Conservation (phyloP, 257 asterid genomes). For the Salvia splendens region DNA sequence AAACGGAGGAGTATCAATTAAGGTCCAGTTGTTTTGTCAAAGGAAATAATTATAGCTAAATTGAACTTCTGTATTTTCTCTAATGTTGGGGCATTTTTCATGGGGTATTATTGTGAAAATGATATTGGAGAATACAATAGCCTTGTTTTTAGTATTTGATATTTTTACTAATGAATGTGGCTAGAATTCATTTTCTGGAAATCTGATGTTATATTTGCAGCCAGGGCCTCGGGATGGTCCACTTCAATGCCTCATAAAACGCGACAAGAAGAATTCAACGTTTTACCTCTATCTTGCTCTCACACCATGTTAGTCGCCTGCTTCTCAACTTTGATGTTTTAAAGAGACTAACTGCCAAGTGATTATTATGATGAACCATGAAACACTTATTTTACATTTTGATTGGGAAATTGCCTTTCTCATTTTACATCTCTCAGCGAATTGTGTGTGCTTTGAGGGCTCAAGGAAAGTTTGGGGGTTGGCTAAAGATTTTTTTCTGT, state of each 20-base stretch:
- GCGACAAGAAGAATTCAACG: conserved; percentile 82
- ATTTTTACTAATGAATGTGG: not conserved
- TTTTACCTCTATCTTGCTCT: conserved; percentile 85
- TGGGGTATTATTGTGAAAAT: not conserved
- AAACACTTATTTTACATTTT: conserved; percentile 5
- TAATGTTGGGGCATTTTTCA: not conserved
- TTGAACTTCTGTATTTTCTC: conserved; percentile 3
- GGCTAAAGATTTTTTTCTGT: conserved; percentile 4
- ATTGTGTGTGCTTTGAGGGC: not conserved
- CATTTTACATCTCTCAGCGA: not conserved
- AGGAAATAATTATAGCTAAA: conserved; percentile 1
- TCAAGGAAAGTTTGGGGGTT: not conserved
- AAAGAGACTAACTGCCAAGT: conserved; percentile 6
- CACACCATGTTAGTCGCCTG: conserved; percentile 66
- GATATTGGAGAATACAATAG: not conserved
- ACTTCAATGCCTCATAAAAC: conserved; percentile 80
- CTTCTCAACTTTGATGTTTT: conserved; percentile 17
- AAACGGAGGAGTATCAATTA: not conserved
- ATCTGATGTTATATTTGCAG: conserved; percentile 45
- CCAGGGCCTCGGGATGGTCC: conserved; percentile 87
- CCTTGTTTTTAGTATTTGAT: not conserved
- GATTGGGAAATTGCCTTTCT: conserved; percentile 19
- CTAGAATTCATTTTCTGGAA: conserved; percentile 5
- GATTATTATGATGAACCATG: conserved; percentile 19
- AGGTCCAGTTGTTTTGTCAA: not conserved